Evolutionary conservation across 2,329 filamentous ascomycete species (phyloP), one percentile per base, ranked within the genome.

Genomic region (Blumeria hordei): DNA sequence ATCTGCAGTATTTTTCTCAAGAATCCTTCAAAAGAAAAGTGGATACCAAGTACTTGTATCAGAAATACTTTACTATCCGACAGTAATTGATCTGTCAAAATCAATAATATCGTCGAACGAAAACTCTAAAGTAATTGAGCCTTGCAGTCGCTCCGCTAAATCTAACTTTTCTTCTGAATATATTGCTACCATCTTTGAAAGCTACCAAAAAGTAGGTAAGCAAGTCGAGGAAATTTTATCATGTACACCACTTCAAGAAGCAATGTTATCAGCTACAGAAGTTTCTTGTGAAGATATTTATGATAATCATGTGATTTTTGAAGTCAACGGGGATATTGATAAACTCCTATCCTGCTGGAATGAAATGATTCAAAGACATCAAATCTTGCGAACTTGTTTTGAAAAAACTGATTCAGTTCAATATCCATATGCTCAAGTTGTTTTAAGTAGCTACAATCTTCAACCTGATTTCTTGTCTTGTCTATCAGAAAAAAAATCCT

Each of bases 201-300:
- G 35, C 2, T 65, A 66, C 54, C n/a, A 52, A 12, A 35, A 54
- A 11, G 53, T 47, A 32, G 58, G 63, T 21, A 59, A 66, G 4
- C 47, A 60, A 0, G 69, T 83, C 2, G 67, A 74, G 34, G 71
- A 69, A 1, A 71, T 94, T 8, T 68, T 88, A 5, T 88, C 88
- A 0, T 94, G 88, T 64, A 93, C 87, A 1, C 84, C 88, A 0
- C 69, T 95, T 0, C 88, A 95, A 65, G 84, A 93, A 68, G 83
- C 82, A 0, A 94, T 94, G 87, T 71, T 94, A 0, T 81, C 79
- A 2, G 75, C 77, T 8, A 68, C 68, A 32, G 60, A 65, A 3
- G 68, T 68, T 61, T 70, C 58, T 2, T 67, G 67, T 1, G 65
- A 69, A 10, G 67, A 68, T 1, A 72, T 78, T 1, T 94, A 94